Percentiles rank a stretch among this genome's conserved stretches.
Evolutionary conservation across 148 eudicot species (phyloP).

Genomic region (Pouteria glomerata): DNA sequence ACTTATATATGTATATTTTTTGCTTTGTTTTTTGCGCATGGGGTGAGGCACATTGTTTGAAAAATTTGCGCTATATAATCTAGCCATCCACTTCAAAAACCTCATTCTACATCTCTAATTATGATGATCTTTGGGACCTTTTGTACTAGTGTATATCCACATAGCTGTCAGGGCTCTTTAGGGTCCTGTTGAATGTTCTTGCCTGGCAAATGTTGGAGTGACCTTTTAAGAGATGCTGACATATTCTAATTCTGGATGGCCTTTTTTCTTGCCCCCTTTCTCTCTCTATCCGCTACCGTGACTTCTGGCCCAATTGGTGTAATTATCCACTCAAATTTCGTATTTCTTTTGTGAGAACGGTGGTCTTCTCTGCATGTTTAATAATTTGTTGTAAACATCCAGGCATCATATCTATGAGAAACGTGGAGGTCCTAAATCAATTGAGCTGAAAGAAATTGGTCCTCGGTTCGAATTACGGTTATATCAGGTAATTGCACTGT

Average conservation of each 20-base stretch:
- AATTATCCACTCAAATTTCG: not conserved
- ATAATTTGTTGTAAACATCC: not conserved
- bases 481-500: slow-evolving; percentile 48
- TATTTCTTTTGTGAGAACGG: not conserved
- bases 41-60: too few species aligned
- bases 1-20: too few species aligned
- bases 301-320: not conserved
- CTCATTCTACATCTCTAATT: not conserved
- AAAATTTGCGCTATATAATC: not conserved
- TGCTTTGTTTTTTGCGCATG: too few species aligned
- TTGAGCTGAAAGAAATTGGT: slow-evolving; percentile 89
- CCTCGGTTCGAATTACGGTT: slow-evolving; percentile 89
- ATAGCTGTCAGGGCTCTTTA: too few species aligned
- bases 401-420: slow-evolving; percentile 63
- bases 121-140: not conserved
- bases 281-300: not conserved
- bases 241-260: not conserved
- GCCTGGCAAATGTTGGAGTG: too few species aligned
- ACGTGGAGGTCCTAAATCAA: slow-evolving; percentile 83
- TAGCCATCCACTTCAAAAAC: not conserved
- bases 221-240: too few species aligned
- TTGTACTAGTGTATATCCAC: not conserved
- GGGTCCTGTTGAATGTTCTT: too few species aligned
- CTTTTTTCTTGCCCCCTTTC: not conserved
- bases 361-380: not conserved